Evolutionary conservation across 2,329 filamentous ascomycete genomes (phyloP), one percentile per base, ranked within the genome.

Genomic region (Graphium sp.): DNA sequence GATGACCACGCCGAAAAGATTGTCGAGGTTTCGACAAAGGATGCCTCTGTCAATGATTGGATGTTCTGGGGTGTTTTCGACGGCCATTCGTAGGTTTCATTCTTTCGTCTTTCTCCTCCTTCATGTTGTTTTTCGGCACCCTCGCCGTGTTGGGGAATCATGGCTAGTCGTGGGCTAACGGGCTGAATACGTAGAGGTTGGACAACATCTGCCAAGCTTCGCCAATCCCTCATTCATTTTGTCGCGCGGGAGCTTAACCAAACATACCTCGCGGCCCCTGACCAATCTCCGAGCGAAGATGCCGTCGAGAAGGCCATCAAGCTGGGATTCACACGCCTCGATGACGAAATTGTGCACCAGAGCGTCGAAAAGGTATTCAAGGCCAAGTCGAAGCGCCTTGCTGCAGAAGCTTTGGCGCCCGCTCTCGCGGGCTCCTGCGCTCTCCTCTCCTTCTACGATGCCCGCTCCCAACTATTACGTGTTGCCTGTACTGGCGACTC

Each of bases 61-160:
- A 95, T 95, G 84, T 98, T 98, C 51, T 98, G 91, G 89, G 89
- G 85, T 33, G 85, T 98, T 12, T 98, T 95, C 51, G 89, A 98
- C 47, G 89, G 89, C 1, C 89, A 98, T 53, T 82, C 81, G 82
- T 87, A 58, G 52, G 68, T 66, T 35, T 29, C 18, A 19, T 29
- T 12, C 15, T 21, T 7, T 6, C n/a, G 15, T 14, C 9, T 18
- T 21, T 13, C 10, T 30, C 5, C 13, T 18, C 11, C 9, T 20
- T 25, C 16, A 8, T 8, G 9, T 26, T 23, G 5, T 17, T 27
- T 15, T 20, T 12, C 26, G 9, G 19, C 26, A 5, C 25, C 26
- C 26, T 28, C 26, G 9, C 7, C 26, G 9, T 6, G 19, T 13
- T 22, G 15, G 26, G 13, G 19, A 11, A 14, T 6, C 26, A 15